Conservation (phyloP, 139 green algal genomes). For the Chlorella sp. region DNA sequence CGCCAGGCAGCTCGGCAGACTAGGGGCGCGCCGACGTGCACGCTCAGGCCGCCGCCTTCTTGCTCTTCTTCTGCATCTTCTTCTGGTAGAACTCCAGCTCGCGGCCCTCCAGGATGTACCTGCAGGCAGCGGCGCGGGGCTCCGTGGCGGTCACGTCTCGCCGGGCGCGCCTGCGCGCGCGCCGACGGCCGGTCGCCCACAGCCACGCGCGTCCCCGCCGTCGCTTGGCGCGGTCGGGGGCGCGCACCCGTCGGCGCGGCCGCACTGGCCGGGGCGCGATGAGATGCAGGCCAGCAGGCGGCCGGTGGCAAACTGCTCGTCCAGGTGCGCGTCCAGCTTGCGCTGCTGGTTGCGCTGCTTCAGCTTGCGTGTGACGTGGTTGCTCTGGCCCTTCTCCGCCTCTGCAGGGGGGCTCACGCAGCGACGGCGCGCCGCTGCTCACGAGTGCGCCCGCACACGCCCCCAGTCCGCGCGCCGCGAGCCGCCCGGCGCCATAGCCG, state of each 20-base stretch:
- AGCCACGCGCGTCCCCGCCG: no score
- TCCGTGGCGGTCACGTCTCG: no score
- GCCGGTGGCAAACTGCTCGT: conserved; percentile 93
- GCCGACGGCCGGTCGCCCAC: no score
- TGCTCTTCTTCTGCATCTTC: conserved; percentile 88
- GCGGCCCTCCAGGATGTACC: conserved; percentile 92
- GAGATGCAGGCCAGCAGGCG: conserved; percentile 74
- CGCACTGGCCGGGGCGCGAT: conserved; percentile 49
- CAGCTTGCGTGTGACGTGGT: conserved; percentile 88
- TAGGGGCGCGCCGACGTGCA: no score
- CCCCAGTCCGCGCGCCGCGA: background rate
- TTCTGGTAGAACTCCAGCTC: conserved; percentile 94
- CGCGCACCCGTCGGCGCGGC: conserved; percentile 27
- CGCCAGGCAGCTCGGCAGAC: no score
- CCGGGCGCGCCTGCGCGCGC: no score
- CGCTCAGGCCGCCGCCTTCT: no score
- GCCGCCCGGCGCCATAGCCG: no score
- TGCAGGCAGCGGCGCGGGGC: no score
- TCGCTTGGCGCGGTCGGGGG: no score
- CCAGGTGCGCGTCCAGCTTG: conserved; percentile 76
- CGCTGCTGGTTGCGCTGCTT: conserved; percentile 66
- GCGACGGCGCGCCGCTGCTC: background rate
- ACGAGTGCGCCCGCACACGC: no score
- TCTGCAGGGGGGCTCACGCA: background rate
- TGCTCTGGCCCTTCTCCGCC: no score